phyloP scores from a whole-genome alignment of 257 asterid genomes.

The Capsicum rhomboideum region DNA sequence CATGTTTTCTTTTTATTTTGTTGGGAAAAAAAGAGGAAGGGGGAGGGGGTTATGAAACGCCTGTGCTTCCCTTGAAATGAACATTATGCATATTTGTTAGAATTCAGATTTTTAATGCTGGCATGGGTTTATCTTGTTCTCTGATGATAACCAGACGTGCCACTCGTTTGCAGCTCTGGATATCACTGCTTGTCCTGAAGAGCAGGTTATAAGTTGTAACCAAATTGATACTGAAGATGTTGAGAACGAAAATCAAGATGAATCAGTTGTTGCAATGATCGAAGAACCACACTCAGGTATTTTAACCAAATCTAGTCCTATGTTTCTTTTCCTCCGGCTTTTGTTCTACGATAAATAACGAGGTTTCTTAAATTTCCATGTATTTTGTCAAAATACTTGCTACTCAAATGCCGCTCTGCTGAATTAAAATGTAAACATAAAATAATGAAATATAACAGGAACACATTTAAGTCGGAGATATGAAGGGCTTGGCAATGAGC shows the following conservation, averaged over 20 bases:
- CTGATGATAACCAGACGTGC: slow-evolving; percentile 47
- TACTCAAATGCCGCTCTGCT: neutral
- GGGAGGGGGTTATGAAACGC: neutral
- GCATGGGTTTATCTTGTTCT: neutral
- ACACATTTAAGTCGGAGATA: neutral
- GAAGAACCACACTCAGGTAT: slow-evolving; percentile 74
- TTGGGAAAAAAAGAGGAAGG: neutral
- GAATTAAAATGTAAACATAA: neutral
- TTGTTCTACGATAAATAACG: neutral
- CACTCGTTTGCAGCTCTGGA: slow-evolving; percentile 98
- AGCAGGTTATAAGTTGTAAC: slow-evolving; percentile 59
- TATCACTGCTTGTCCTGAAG: slow-evolving; percentile 66
- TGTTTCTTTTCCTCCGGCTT: neutral
- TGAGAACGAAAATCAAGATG: slow-evolving; percentile 59
- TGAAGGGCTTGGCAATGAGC: neutral
- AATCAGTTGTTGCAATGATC: slow-evolving; percentile 57
- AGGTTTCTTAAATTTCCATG: neutral
- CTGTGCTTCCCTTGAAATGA: neutral
- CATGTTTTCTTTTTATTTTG: neutral
- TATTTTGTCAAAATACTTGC: neutral
- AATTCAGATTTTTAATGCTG: neutral
- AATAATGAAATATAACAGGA: neutral
- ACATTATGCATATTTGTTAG: neutral
- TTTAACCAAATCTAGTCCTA: neutral
- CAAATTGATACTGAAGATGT: slow-evolving; percentile 55